Base-by-base conservation (phyloP, 1,284 basidiomycete species). In the Lignosus rhinocerotis region DNA sequence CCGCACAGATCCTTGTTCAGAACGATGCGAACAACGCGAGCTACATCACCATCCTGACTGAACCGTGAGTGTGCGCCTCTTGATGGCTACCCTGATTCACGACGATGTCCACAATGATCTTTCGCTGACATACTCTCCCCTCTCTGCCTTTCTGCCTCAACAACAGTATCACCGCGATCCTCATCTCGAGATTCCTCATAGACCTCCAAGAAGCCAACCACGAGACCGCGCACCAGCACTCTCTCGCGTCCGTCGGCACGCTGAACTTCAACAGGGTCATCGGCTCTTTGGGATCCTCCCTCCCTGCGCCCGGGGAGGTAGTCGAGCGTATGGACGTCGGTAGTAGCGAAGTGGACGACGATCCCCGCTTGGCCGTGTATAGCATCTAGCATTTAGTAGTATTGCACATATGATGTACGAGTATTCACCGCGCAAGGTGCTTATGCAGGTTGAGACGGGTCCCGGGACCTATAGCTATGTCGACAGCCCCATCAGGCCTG, bases 121-220 rank as follows among this genome's bases (percentile, higher is more conserved):
- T 25, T 25, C 25, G 25, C 25, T 25, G 25, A 25, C 25, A 25
- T 4, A 2, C 25, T 25, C 25, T 25, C 25, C 2, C 17, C 21
- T 3, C 10, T 21, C 12, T 8, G 42, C 0, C 6, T 33, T 10
- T 43, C 12, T 10, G 9, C n/a, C 33, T 14, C 32, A 19, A 7
- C 8, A 14, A 2, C 16, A 56, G 55, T 2, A 38, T 56, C 9
- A 56, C 55, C 21, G 55, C 55, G 3, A 51, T 56, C 16, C 42
- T 51, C 17, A 51, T 56, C 32, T 56, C 55, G n/a, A 38, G 55
- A 10, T 56, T 51, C 33, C 55, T 56, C 41, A 51, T 56, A 16
- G 55, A 56, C 42, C 55, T 56, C 14, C 55, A 56, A 21, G 48
- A 56, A 14, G 55, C 48, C 33, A 56, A 45, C 42, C 44, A 31